These are phyloP conservation scores for Leccinum olivaceopallidum DNA, from an alignment of 768 basidiomycete genomes.

Conservation along the genomic window DNA sequence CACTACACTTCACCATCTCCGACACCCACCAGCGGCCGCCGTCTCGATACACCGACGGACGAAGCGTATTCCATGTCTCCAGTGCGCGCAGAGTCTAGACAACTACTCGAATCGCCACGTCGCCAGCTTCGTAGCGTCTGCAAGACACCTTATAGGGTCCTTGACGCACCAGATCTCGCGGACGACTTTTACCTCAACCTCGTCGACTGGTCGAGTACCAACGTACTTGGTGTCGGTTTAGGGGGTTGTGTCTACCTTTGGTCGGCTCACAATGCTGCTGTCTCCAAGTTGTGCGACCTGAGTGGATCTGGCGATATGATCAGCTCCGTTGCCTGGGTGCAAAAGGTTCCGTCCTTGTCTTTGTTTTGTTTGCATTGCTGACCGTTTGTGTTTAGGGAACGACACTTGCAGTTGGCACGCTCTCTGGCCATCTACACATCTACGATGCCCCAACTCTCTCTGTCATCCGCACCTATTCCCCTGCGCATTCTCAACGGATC, in stretches of 20 bases:
- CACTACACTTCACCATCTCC: conserved; percentile 62
- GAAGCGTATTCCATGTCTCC: conserved; percentile 91
- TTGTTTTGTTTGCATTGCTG: neutral
- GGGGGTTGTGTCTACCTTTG: conserved; percentile 94
- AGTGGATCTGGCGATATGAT: conserved; percentile 63
- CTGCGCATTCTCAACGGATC: conserved; percentile 86
- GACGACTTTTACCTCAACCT: conserved; percentile 99
- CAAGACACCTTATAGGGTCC: conserved; percentile 95
- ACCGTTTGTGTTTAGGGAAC: conserved; percentile 52
- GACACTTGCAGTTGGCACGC: conserved; percentile 90
- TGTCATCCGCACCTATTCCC: conserved; percentile 76
- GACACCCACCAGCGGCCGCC: conserved; percentile 45
- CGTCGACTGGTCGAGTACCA: conserved; percentile 96
- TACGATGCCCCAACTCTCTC: conserved; percentile 85
- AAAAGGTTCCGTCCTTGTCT: conserved; percentile 45
- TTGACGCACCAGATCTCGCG: conserved; percentile 95
- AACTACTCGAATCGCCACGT: conserved; percentile 81
- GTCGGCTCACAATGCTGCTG: conserved; percentile 92
- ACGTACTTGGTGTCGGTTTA: conserved; percentile 92
- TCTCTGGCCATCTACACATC: conserved; percentile 86
- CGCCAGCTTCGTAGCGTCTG: conserved; percentile 80
- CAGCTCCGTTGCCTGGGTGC: conserved; percentile 92
- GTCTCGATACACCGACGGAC: conserved; percentile 82
- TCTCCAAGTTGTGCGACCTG: conserved; percentile 90
- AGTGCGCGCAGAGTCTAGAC: conserved; percentile 79